Percentiles rank a stretch among this genome's conserved stretches.
These are phyloP conservation scores for Arthrobotrys iridis DNA, from an alignment of 2,329 filamentous ascomycete species.

Conservation along the genomic window DNA sequence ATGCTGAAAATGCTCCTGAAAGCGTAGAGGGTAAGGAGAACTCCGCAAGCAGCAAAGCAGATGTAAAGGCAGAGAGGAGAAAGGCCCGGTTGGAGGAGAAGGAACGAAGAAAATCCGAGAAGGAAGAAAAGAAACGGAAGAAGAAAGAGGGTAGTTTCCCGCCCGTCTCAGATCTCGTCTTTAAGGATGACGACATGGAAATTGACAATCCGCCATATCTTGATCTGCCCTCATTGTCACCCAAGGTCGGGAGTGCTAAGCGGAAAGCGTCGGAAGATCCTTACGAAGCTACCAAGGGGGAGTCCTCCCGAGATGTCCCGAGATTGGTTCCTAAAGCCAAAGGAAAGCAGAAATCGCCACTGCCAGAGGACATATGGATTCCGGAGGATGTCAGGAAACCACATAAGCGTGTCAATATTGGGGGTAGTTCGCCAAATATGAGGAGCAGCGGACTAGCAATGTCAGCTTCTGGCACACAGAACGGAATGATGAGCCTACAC, in stretches of 20 bases:
- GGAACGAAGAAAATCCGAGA: slow-evolving; percentile 36
- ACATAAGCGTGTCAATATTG: slow-evolving; percentile 31
- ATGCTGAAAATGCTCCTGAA: slow-evolving; percentile 13
- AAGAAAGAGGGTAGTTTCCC: slow-evolving; percentile 48
- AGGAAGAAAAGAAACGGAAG: slow-evolving; percentile 52
- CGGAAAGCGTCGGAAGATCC: slow-evolving; percentile 46
- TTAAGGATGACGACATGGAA: slow-evolving; percentile 54
- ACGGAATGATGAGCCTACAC: slow-evolving; percentile 47
- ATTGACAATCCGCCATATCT: slow-evolving; percentile 20
- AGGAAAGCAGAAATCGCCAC: slow-evolving; percentile 28
- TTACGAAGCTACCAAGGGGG: not conserved
- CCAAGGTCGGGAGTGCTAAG: slow-evolving; percentile 31
- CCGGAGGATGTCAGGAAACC: slow-evolving; percentile 45
- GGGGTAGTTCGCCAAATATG: slow-evolving; percentile 2
- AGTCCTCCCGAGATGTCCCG: not conserved
- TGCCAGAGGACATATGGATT: slow-evolving; percentile 47
- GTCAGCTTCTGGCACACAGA: slow-evolving; percentile 2
- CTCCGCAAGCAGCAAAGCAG: slow-evolving; percentile 15
- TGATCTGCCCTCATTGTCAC: slow-evolving; percentile 34
- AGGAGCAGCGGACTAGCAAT: not conserved
- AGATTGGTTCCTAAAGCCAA: slow-evolving; percentile 23
- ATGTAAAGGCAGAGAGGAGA: slow-evolving; percentile 39
- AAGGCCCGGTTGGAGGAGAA: slow-evolving; percentile 54
- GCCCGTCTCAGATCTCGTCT: slow-evolving; percentile 44
- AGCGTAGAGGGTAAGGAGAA: slow-evolving; percentile 46